Conservation (phyloP, 345 rosid genomes). For the Salix purpurea region DNA sequence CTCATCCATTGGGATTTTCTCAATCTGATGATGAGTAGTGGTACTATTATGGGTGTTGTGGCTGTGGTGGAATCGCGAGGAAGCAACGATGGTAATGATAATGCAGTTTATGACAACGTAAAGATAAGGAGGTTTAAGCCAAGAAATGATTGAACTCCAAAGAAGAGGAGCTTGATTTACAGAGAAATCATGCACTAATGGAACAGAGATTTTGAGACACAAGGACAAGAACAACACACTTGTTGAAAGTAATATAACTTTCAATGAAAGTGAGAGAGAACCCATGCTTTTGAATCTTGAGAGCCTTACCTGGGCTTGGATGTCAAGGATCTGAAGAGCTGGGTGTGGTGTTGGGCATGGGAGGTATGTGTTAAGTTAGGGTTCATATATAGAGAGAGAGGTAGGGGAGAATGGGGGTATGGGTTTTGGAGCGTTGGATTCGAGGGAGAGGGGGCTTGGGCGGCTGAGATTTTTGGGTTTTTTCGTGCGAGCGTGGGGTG, state of each 20-base stretch:
- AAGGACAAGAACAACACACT: constrained; percentile 32
- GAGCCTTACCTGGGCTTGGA: not conserved
- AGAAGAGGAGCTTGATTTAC: constrained; percentile 30
- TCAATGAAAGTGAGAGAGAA: constrained; percentile 15
- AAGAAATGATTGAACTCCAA: constrained; percentile 40
- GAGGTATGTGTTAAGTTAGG: not conserved
- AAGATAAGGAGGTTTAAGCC: constrained; percentile 59
- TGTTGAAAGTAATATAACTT: constrained; percentile 34
- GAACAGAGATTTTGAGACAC: constrained; percentile 31
- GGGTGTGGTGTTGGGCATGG: not conserved
- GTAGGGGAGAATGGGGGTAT: not conserved
- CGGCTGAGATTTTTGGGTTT: constrained; percentile 16
- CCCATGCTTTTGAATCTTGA: not conserved
- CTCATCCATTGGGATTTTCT: not conserved
- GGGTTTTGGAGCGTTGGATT: constrained; percentile 16
- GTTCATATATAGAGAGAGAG: constrained; percentile 21
- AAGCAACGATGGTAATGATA: constrained; percentile 49
- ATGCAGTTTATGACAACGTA: constrained; percentile 47
- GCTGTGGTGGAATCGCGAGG: constrained; percentile 39
- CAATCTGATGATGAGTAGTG: not conserved
- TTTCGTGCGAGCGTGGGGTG: not conserved
- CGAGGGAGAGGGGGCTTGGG: not conserved
- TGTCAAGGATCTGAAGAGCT: not conserved
- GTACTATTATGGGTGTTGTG: not conserved
- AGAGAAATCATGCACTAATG: constrained; percentile 32